These are phyloP conservation scores for Ceratobasidium sp. DNA, from an alignment of 1,284 basidiomycete species.

Conservation along the genomic window DNA sequence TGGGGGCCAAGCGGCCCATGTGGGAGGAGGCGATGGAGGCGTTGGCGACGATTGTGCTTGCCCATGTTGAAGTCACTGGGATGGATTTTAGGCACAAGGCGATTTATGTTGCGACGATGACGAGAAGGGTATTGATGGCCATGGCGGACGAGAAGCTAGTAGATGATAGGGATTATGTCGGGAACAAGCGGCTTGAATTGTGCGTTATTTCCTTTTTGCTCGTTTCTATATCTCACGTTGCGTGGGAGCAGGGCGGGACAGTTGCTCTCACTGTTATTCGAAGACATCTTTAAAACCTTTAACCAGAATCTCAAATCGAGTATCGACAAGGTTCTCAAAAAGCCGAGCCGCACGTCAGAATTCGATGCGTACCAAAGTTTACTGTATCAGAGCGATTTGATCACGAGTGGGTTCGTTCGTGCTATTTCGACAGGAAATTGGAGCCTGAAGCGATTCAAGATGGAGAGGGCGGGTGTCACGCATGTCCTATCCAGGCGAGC, in stretches of 20 bases:
- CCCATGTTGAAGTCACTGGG: constrained; percentile 93
- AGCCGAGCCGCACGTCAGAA: constrained; percentile 93
- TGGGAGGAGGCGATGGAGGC: constrained; percentile 97
- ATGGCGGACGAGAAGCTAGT: constrained; percentile 98
- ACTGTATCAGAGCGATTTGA: constrained; percentile 93
- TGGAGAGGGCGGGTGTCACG: constrained; percentile 99
- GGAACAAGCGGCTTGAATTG: constrained; percentile 98
- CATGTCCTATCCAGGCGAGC: constrained; percentile 80
- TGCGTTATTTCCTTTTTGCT: constrained; percentile 61
- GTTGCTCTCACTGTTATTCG: constrained; percentile 93
- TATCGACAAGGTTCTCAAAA: constrained; percentile 98
- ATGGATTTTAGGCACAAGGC: constrained; percentile 96
- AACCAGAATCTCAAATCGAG: constrained; percentile 95
- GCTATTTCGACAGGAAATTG: constrained; percentile 99
- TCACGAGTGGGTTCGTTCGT: constrained; percentile 95
- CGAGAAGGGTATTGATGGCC: constrained; percentile 93
- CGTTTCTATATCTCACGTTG: constrained; percentile 4
- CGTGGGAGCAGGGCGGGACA: constrained; percentile 85
- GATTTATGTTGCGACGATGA: constrained; percentile 99
- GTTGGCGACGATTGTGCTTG: constrained; percentile 95
- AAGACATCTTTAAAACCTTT: constrained; percentile 99
- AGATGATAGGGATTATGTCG: constrained; percentile 99
- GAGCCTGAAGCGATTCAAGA: constrained; percentile 99
- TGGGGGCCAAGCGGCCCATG: constrained; percentile 79
- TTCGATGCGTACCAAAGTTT: constrained; percentile 97